Percentiles rank a stretch among this genome's conserved stretches.
Evolutionary conservation across 1,284 basidiomycete species (phyloP).

Genomic region (Ceratobasidium sp.): DNA sequence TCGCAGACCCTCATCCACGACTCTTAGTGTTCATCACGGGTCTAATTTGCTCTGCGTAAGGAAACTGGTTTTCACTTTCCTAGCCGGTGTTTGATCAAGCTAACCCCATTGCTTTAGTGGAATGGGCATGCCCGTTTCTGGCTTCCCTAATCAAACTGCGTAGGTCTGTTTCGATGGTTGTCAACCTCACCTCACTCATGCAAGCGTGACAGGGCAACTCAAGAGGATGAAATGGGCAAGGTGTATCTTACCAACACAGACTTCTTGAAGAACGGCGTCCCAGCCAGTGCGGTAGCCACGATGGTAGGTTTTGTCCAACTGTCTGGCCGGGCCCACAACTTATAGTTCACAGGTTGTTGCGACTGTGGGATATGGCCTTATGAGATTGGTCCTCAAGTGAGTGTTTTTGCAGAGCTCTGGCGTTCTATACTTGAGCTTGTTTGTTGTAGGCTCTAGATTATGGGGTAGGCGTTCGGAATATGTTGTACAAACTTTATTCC

Average conservation of each 20-base stretch:
- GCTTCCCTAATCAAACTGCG: slow-evolving; percentile 97
- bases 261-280: slow-evolving; percentile 93
- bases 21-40: slow-evolving; percentile 91
- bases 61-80: neutral
- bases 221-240: slow-evolving; percentile 94
- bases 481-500: neutral
- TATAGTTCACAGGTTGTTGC: slow-evolving; percentile 69
- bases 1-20: slow-evolving; percentile 73
- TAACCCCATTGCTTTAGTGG: slow-evolving; percentile 60
- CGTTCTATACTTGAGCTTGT: neutral
- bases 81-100: neutral
- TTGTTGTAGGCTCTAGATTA: slow-evolving; percentile 19
- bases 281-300: slow-evolving; percentile 86
- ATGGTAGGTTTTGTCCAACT: slow-evolving; percentile 59
- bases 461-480: neutral
- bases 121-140: slow-evolving; percentile 98
- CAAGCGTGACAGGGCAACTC: slow-evolving; percentile 70
- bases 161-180: slow-evolving; percentile 56
- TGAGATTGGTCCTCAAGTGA: slow-evolving; percentile 63
- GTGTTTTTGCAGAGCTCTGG: slow-evolving; percentile 52
- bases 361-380: slow-evolving; percentile 80
- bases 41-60: slow-evolving; percentile 75
- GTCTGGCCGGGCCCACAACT: slow-evolving; percentile 7
- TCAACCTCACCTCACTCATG: slow-evolving; percentile 49
- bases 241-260: slow-evolving; percentile 84